Evolutionary conservation across 192 early-diverging fungal genomes (phyloP).

Genomic region (Entomortierella beljakovae): DNA sequence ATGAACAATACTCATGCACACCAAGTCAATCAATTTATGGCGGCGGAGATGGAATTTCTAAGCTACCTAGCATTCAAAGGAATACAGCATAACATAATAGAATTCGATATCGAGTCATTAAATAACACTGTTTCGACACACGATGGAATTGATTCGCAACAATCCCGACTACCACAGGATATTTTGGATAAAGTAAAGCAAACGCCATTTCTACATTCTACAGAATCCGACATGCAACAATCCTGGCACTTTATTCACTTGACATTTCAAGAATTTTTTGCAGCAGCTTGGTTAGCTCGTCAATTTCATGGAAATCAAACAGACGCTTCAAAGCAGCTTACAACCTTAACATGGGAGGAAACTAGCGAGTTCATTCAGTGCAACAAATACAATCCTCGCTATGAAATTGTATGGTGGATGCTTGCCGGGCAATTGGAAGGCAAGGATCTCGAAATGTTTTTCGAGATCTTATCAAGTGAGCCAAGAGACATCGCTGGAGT

Average conservation of each 20-base stretch:
- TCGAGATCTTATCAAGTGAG: conserved; percentile 9
- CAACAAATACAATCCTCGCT: conserved; percentile 27
- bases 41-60: conserved; percentile 16
- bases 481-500: conserved; percentile 27
- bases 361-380: conserved; percentile 1
- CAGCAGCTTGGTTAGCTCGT: conserved; percentile 28
- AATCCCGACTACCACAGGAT: background rate
- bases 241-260: conserved; percentile 30
- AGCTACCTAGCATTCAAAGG: conserved; percentile 32
- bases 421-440: conserved; percentile 26
- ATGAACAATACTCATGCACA: background rate
- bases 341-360: conserved; percentile 5
- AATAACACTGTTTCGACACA: background rate
- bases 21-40: too few species aligned
- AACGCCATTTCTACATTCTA: conserved; percentile 31
- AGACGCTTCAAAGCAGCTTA: background rate
- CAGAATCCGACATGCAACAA: conserved; percentile 7
- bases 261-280: conserved; percentile 39
- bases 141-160: background rate
- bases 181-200: conserved; percentile 5
- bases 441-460: conserved; percentile 9
- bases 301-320: too few species aligned
- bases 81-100: conserved; percentile 16
- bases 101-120: conserved; percentile 9
- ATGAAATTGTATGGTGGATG: conserved; percentile 44